Evolutionary conservation across 108 stramenopile species (phyloP), one percentile per base, ranked within the genome.

Genomic region (Craspedostauros australis): DNA sequence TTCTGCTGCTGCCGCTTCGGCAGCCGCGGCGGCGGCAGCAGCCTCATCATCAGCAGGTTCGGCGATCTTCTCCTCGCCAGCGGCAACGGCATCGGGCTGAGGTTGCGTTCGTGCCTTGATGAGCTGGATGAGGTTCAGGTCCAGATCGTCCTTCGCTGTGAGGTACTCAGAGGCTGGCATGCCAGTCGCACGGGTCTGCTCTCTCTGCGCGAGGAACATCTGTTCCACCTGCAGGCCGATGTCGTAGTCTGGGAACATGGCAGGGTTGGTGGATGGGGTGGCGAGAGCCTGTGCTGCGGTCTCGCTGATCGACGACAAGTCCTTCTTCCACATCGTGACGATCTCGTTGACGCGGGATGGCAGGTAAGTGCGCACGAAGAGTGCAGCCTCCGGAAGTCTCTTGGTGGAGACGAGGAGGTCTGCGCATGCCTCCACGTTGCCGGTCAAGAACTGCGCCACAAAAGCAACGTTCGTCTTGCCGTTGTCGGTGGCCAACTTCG

Each of bases 391-490:
- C 0, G 99, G 96, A n/a, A 96, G 57, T 25, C 99, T 77, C 33
- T 91, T 89, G 23, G 92, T 88, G 14, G 74, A 46, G 20, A 93
- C 62, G 22, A 99, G 82, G 32, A 99, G 70, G 39, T 95, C 76
- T 34, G 94, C 76, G 71, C 95, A 96, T 5, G 85, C 89, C 65
- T 96, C 95, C 27, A 96, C 86, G 39, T 91, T 79, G 25, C 88
- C 87, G 14, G 88, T 90, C 33, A 97, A 65, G 21, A 99, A 74
- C 64, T 86, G 75, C 22, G 95, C 79, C 16, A 95, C 62, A 66
- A 99, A 97, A 16, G 94, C 97, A 51, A 99, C 86, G 68, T 99
- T 99, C 24, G 87, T 84, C 46, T 88, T 85, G 24, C 96, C 96
- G 28, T 73, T 64, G 21, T 68, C 62, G 26, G 58, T 45, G n/a